Evolutionary conservation across 208 protist genomes (phyloP).

Genomic region (Angomonas deanei): DNA sequence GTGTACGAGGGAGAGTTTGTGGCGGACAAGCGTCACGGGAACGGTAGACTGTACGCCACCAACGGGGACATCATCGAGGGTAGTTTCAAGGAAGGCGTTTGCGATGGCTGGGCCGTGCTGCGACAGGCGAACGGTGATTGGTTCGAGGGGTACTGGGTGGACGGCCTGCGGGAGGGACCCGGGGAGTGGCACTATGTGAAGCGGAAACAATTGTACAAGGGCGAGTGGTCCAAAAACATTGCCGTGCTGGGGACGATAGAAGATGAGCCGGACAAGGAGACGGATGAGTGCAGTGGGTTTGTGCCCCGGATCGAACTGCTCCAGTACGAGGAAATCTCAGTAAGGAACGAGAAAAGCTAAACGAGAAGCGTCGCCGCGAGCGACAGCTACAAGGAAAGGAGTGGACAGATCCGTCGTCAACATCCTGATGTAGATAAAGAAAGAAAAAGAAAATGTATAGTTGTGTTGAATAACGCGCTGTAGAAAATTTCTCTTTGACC

Average conservation of each 20-base stretch:
- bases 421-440: neutral
- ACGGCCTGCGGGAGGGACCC: slow-evolving; percentile 77
- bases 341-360: slow-evolving; percentile 51
- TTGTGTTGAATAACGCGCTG: too few species aligned
- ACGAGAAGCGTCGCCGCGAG: slow-evolving; percentile 50
- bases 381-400: slow-evolving; percentile 36
- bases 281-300: slow-evolving; percentile 45
- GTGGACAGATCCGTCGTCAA: slow-evolving; percentile 39
- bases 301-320: slow-evolving; percentile 72
- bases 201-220: slow-evolving; percentile 62
- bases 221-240: slow-evolving; percentile 82
- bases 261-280: slow-evolving; percentile 68
- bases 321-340: slow-evolving; percentile 61
- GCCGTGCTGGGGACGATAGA: slow-evolving; percentile 68
- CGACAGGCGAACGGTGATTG: slow-evolving; percentile 59
- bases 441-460: too few species aligned
- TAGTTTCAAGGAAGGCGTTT: slow-evolving; percentile 54
- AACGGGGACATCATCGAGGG: slow-evolving; percentile 84
- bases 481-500: neutral
- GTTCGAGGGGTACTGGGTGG: slow-evolving; percentile 84
- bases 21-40: slow-evolving; percentile 53
- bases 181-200: slow-evolving; percentile 82
- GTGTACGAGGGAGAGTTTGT: slow-evolving; percentile 86
- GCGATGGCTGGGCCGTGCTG: slow-evolving; percentile 79
- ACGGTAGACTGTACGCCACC: slow-evolving; percentile 71